Base-by-base conservation (phyloP, 2,329 filamentous ascomycete genomes). In the Colletotrichum simmondsii region DNA sequence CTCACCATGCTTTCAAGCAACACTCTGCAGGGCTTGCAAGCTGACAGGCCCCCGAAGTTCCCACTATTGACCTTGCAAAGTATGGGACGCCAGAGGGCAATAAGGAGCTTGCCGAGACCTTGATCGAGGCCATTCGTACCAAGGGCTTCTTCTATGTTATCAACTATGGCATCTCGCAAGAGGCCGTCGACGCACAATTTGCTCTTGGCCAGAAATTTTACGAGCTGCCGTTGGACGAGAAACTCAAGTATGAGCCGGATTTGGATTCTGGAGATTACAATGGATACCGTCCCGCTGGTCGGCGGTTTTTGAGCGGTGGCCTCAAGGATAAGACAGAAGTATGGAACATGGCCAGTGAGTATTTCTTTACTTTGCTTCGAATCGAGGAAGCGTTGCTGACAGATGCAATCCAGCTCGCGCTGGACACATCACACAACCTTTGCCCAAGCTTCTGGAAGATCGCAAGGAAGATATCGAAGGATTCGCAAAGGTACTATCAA, bases 141-240 rank as follows among this genome's bases (percentile, higher is more conserved):
- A 83, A 83, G 66, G 80, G 79, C 0, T 88, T 91, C 81, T 92
- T 91, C 79, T 90, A 91, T 71, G 87, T 92, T 1, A 89, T 87
- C 72, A 91, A 92, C 79, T 92, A 89, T 75, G 88, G 87, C 74
- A 87, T 92, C 22, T 82, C 83, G 0, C 89, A 92, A 77, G 87
- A 89, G 53, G 85, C 87, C 32, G 86, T 92, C 0, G 87, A 92
- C 71, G 81, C 81, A 1, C 90, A 92, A 69, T 92, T 92, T 71
- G 87, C 89, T 2, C 83, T 92, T 0, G 90, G 88, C 0, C 85
- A 89, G 52, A 85, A 87, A 24, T 89, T 92, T 76, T 83, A 82
- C 22, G 73, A 79, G 1, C 83, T 92, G 0, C 89, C 90, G 0
- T 80, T 88, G 0, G 87, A 89, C 12, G 89, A 92, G 78, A 92